Conservation (phyloP, 768 basidiomycete genomes). For the Pleurotus citrinopileatus region DNA sequence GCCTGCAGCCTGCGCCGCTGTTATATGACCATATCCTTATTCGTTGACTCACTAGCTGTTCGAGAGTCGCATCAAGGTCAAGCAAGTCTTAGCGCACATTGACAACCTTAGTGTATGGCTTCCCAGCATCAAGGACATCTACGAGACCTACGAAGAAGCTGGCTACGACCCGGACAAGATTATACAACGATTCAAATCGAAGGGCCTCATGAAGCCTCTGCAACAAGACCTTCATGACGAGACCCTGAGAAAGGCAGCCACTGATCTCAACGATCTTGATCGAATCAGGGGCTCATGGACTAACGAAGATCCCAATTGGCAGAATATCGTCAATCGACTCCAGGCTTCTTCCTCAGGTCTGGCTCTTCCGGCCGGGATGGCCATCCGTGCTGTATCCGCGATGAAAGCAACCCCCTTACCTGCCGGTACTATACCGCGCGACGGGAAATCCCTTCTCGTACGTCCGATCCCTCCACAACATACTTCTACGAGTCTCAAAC, state of each 20-base stretch:
- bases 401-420: neutral
- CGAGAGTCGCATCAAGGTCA: slow-evolving; percentile 14
- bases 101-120: slow-evolving; percentile 5
- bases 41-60: slow-evolving; percentile 14
- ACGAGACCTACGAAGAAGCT: slow-evolving; percentile 14
- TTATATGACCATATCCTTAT: neutral
- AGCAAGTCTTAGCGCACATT: slow-evolving; percentile 8
- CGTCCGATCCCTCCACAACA: too few relatives aligned
- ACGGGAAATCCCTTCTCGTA: too few relatives aligned
- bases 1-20: neutral
- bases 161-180: slow-evolving; percentile 15
- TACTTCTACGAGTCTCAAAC: too few relatives aligned
- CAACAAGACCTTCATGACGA: slow-evolving; percentile 7
- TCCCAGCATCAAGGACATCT: slow-evolving; percentile 13
- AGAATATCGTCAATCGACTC: slow-evolving; percentile 1
- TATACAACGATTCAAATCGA: slow-evolving; percentile 12
- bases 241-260: neutral
- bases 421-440: too few relatives aligned
- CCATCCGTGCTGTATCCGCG: neutral
- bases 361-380: neutral
- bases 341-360: neutral
- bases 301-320: slow-evolving; percentile 7
- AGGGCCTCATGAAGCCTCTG: slow-evolving; percentile 9
- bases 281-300: slow-evolving; percentile 4
- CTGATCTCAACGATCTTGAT: slow-evolving; percentile 2